Base-by-base conservation (phyloP, 768 basidiomycete genomes). In the Phaeotremella skinneri region DNA sequence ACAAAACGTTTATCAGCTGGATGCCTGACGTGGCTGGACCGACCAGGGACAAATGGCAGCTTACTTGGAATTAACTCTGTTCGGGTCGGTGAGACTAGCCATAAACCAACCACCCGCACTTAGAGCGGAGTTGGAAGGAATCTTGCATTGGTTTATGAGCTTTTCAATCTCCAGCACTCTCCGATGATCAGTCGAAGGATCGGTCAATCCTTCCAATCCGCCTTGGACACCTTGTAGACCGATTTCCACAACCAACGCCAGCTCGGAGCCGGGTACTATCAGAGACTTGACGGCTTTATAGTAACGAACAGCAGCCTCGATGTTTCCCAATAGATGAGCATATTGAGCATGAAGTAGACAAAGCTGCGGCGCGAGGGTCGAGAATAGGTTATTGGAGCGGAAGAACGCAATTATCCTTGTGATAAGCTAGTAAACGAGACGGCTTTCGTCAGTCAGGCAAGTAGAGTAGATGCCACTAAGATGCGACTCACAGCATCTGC, bases 31-130 rank as follows among this genome's bases (percentile, higher is more conserved):
- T 13, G 27, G 29, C 4, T 41, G 16, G 11, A n/a, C 5, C 17
- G 4, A 27, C n/a, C 23, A 16, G 21, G n/a, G 37, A 68, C 69
- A n/a, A n/a, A n/a, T n/a, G n/a, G n/a, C n/a, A n/a, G n/a, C n/a
- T 61, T 41, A 72, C 70, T 73, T 73, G 6, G 67, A 56, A 11
- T 49, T 45, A 42, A 67, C 57, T 29, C 59, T 17, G 26, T 69
- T 65, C 3, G 52, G 56, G 17, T 68, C 67, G 3, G 58, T 55
- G n/a, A 73, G 39, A 54, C 67, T 63, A 3, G 61, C 55, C 42
- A 73, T 43, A 29, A 73, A 54, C 17, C 60, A 48, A 5, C 67
- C 65, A 6, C 61, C 57, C 17, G 59, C 61, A 9, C 49, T 52
- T 14, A 73, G 32, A 21, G 55, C 62, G 16, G 66, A 61, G 29